A percentile compares a stretch with the other conserved stretches of the same genome.
These are phyloP conservation scores for Solanum stenotomum DNA, from an alignment of 257 asterid genomes.

Conservation along the genomic window DNA sequence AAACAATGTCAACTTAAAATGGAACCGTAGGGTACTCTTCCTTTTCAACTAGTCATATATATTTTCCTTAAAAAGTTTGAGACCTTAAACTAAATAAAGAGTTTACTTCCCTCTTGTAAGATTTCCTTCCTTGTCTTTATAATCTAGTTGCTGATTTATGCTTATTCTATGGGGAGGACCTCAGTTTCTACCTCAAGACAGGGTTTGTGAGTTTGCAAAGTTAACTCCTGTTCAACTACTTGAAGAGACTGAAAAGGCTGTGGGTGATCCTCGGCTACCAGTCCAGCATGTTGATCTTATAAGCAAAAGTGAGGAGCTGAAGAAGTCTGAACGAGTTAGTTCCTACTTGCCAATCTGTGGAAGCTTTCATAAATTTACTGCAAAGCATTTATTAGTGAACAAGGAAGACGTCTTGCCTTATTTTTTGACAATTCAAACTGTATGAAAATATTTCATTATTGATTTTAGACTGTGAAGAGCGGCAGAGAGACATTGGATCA, in stretches of 20 bases:
- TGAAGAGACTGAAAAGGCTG: slow-evolving; percentile 94
- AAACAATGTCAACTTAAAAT: background rate
- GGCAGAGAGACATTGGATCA: slow-evolving; percentile 61
- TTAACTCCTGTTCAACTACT: slow-evolving; percentile 90
- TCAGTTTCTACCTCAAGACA: slow-evolving; percentile 95
- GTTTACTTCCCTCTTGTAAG: background rate
- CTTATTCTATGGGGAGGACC: slow-evolving; percentile 11
- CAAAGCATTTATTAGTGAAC: background rate
- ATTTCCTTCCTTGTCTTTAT: background rate
- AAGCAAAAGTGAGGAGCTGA: slow-evolving; percentile 66
- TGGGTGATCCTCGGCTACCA: slow-evolving; percentile 84
- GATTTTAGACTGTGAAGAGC: slow-evolving; percentile 62
- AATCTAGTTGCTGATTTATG: slow-evolving; percentile 1
- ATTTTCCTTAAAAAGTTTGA: background rate
- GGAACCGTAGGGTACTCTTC: background rate
- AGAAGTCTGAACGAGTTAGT: slow-evolving; percentile 73
- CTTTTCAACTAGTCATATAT: background rate
- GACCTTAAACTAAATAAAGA: background rate
- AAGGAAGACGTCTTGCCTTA: background rate
- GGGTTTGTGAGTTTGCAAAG: slow-evolving; percentile 98
- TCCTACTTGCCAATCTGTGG: slow-evolving; percentile 12
- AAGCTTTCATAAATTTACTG: background rate
- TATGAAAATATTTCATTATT: slow-evolving; percentile 6
- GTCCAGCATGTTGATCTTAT: slow-evolving; percentile 57
- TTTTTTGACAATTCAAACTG: background rate